Base-by-base conservation (phyloP, 805 yeast genomes). In the Starmerella sirachaensis region DNA sequence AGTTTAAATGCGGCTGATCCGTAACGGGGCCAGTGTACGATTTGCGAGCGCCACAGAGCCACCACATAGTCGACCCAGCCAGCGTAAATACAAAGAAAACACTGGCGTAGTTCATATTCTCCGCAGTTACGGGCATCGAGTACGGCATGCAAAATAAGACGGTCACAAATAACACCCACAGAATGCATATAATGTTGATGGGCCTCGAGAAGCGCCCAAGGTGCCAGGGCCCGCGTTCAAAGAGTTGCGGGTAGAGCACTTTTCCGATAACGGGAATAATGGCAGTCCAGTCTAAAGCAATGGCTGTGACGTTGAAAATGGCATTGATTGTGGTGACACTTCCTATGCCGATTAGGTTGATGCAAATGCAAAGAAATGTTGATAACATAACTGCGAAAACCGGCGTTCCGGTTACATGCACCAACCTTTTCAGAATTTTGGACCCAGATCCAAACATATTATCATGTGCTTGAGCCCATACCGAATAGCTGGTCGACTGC, bases 381-480 rank as follows among this genome's bases (percentile, higher is more conserved):
- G 74, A 72, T 51, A 71, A 55, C 69, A 76, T 65, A 18, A 59
- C 55, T 0, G 83, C 80, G 50, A 70, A 63, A 33, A 77, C 64
- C 6, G 85, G 85, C 6, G 83, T 77, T 42, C 62, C 60, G 23
- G 81, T 73, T 31, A 39, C 27, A 29, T 60, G 55, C 56, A 70
- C 66, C 37, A 78, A 78, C 20, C 48, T 48, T 45, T 29, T 70
- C n/a, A 45, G 18, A 38, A 72, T 59, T 18, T 27, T 24, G 9
- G 41, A 36, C 6, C 30, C 42, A 16, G 23, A 31, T 7, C 86
- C 86, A 45, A 76, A 63, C 32, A 84, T 83, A 48, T 75, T 71
- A 56, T 78, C 88, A 59, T 85, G 68, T 25, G 82, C 75, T 54
- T 77, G 76, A 2, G 84, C 83, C 77, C 81, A 78, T 40, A 75